Base-by-base conservation (phyloP, 129 eudicot species). In the Chrysanthemum lavandulifolium region DNA sequence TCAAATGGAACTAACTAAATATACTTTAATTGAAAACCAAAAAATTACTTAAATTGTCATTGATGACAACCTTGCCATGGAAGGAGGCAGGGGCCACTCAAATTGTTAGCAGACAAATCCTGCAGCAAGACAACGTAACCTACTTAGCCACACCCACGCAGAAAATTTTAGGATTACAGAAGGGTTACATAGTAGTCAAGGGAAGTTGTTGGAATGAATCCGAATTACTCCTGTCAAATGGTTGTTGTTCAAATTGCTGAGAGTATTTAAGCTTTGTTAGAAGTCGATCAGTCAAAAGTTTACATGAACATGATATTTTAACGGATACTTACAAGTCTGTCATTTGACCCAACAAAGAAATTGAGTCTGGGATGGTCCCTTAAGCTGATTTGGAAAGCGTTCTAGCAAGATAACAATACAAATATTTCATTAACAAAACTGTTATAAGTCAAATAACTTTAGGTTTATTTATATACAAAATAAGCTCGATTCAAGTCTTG, bases 1-100 rank as follows among this genome's bases (percentile, higher is more conserved):
- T 21, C 56, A 43, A 65, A 75, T 40, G 33, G 19, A 10, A 53
- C 18, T 52, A 3, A 13, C 6, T 12, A 9, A 53, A 1, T 13
- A 0, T 5, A 53, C 33, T 43, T 68, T 58, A n/a, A 19, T 19
- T 27, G 65, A 72, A 57, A 67, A 48, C 36, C 27, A 19, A 19
- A 19, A 19, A 19, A 19, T 19, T 65, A 83, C 97, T 85, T 79
- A 95, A 97, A 95, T 85, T 19, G 86, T 86, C 40, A 95, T 68
- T 58, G 94, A 79, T 60, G 81, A 68, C 85, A 90, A 79, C 67
- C 67, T 88, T 27, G 83, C 96, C 86, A 95, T 82, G 36, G 99
- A 90, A 73, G 96, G 84, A 67, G 99, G 97, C 77, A 95, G 85
- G 78, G 86, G 19, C 97, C 88, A 16, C 73, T 86, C 79, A 95